Evolutionary conservation across 176 grass and related monocot species (phyloP).

Genomic region (Rhynchospora breviuscula): DNA sequence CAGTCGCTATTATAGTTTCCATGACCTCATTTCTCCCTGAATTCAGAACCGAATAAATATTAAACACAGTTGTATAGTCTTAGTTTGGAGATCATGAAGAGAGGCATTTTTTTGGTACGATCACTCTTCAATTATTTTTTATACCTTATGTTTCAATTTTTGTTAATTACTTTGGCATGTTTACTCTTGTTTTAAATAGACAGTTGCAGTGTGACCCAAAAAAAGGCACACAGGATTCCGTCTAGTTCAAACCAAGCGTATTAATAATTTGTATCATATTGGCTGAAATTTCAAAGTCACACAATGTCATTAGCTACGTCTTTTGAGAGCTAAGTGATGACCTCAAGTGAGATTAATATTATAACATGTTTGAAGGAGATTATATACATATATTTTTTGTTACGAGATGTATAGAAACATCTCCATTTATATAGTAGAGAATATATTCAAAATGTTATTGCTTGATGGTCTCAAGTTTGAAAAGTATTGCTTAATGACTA

Average conservation of each 20-base stretch:
- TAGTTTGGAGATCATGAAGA: neutral
- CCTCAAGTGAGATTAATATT: neutral
- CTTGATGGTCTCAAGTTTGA: neutral
- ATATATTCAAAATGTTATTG: neutral
- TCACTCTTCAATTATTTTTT: neutral
- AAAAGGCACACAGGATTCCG: neutral
- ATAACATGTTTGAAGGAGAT: neutral
- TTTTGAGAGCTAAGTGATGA: neutral
- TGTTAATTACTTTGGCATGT: neutral
- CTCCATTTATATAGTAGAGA: neutral
- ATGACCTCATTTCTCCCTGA: neutral
- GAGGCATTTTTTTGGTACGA: neutral
- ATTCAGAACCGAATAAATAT: neutral
- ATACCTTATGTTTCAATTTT: neutral
- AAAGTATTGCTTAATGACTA: neutral
- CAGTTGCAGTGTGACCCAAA: neutral
- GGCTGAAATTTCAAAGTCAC: neutral
- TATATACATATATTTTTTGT: no score
- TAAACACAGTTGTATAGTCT: neutral
- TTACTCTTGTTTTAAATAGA: neutral
- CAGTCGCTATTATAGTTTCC: no score
- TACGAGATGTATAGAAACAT: neutral
- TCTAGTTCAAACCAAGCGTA: neutral
- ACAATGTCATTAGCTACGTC: neutral
- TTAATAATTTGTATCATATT: neutral